phyloP scores from a whole-genome alignment of 225 moss, liverwort and hornwort genomes.

The Sphagnum contortum region DNA sequence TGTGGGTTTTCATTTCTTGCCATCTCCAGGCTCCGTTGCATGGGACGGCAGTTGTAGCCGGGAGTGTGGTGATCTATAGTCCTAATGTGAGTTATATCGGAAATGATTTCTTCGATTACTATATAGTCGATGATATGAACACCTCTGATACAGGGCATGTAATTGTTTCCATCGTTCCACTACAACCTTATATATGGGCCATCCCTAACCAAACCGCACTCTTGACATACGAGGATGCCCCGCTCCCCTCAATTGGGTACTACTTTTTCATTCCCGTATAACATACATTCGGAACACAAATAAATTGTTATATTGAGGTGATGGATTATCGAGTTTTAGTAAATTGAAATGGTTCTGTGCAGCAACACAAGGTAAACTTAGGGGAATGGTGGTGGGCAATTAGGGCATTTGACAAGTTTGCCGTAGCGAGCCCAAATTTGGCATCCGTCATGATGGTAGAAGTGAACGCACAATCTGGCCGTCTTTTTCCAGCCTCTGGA shows the following conservation, averaged over 20 bases:
- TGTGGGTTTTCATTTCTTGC: too few species aligned
- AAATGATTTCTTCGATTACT: neutral
- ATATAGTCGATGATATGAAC: neutral
- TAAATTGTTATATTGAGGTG: too few species aligned
- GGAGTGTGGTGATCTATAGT: neutral
- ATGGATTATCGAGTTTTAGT: too few species aligned
- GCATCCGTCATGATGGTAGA: neutral
- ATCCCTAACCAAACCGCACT: neutral
- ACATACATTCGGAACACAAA: too few species aligned
- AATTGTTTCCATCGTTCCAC: neutral
- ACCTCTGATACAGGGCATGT: neutral
- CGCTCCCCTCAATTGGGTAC: neutral
- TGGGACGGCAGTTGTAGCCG: neutral
- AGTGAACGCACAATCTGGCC: neutral
- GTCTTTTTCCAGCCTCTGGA: conserved; percentile 1
- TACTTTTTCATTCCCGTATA: too few species aligned
- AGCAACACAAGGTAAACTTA: too few species aligned
- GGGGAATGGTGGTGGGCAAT: too few species aligned
- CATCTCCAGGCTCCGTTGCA: neutral
- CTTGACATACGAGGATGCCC: neutral
- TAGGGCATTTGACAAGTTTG: neutral
- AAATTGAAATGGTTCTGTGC: too few species aligned
- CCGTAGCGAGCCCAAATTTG: neutral
- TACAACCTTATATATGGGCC: neutral
- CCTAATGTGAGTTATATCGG: neutral